A percentile compares a stretch with the other conserved stretches of the same genome.
Evolutionary conservation across 768 basidiomycete species (phyloP).

Genomic region (Boletus pseudo-olivaceus): DNA sequence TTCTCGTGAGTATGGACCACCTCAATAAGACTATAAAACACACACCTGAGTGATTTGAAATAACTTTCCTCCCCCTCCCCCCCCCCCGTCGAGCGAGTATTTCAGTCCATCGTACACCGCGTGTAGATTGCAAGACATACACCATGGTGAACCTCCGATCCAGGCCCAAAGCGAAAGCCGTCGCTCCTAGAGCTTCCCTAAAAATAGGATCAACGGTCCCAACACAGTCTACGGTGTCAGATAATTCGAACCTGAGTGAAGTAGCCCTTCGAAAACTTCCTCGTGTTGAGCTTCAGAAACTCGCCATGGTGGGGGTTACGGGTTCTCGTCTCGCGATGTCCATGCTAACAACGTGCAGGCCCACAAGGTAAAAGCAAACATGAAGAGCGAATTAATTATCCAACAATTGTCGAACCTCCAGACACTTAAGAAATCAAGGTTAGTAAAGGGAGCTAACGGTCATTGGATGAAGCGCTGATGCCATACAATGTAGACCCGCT

Average conservation of each 20-base stretch:
- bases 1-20: conserved; percentile 5
- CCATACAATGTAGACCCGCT: background rate
- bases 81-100: background rate
- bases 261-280: conserved; percentile 21
- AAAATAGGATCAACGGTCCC: background rate
- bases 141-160: conserved; percentile 7
- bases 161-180: conserved; percentile 5
- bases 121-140: background rate
- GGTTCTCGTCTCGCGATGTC: background rate
- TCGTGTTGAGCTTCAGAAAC: conserved; percentile 25
- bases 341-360: conserved; percentile 13
- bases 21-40: conserved; percentile 6
- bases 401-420: conserved; percentile 14
- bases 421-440: conserved; percentile 12
- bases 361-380: conserved; percentile 23
- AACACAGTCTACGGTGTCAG: background rate
- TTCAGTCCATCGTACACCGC: background rate
- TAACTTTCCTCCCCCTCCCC: background rate
- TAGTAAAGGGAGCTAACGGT: background rate
- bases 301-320: conserved; percentile 19
- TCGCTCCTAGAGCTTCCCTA: background rate
- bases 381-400: conserved; percentile 27
- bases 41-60: background rate
- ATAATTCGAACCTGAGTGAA: conserved; percentile 7
- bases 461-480: background rate